A percentile compares a stretch with the other conserved stretches of the same genome.
phyloP scores from a whole-genome alignment of 441 rosid species.

The Croton laevigatus region DNA sequence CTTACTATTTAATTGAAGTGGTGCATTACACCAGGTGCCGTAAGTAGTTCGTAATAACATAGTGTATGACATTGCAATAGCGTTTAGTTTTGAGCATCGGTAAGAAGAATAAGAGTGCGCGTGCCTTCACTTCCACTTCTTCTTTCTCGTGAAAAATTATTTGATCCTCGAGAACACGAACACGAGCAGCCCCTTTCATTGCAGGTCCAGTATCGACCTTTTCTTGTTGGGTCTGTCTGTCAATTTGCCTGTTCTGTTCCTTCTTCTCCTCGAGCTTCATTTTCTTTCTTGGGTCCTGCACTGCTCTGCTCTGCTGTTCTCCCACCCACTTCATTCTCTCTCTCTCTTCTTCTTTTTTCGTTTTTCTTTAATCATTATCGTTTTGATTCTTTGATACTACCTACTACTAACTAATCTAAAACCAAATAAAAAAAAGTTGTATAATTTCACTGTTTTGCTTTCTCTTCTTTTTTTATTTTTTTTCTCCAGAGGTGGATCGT shows the following conservation, averaged over 20 bases:
- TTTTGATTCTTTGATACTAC: neutral
- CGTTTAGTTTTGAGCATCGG: too few relatives aligned
- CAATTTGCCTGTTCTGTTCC: conserved; percentile 10
- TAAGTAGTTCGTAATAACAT: too few relatives aligned
- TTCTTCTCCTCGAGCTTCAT: conserved; percentile 19
- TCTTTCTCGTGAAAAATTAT: neutral
- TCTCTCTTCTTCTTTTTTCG: neutral
- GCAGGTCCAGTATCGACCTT: conserved; percentile 11
- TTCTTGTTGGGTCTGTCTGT: neutral
- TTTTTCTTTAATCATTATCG: neutral
- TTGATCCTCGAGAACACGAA: too few relatives aligned
- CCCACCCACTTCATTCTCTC: neutral
- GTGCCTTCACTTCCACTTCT: too few relatives aligned
- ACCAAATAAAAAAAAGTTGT: neutral
- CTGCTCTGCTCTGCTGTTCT: neutral
- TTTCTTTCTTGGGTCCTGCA: conserved; percentile 22
- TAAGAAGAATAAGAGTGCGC: too few relatives aligned
- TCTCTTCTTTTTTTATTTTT: neutral
- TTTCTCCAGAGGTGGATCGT: conserved; percentile 16
- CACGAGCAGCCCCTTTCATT: conserved; percentile 36
- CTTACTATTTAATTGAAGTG: too few relatives aligned
- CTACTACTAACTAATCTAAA: neutral
- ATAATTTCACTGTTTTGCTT: neutral
- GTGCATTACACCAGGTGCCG: too few relatives aligned
- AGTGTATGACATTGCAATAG: too few relatives aligned